Base-by-base conservation (phyloP, 306 rosid species). In the Heteromeles arbutifolia region DNA sequence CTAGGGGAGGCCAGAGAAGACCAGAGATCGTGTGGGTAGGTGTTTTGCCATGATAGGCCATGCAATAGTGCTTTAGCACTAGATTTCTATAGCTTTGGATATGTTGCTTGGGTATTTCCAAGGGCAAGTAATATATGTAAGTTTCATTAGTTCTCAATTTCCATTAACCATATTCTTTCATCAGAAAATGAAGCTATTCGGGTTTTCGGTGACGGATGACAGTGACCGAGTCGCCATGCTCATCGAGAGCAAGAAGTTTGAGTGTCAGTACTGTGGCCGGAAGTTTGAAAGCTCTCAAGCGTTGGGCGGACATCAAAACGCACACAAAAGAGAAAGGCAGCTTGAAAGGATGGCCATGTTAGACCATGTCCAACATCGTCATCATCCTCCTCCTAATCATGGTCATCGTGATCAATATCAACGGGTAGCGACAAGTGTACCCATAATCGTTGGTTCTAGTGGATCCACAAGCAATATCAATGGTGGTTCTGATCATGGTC, bases 281-380 rank as follows among this genome's bases (percentile, higher is more conserved):
- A 72, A 70, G 69, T 83, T 72, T 41, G 69, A 70, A 4, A 80
- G 19, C 56, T 80, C 84, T 43, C 86, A 83, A 56, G 86, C 84
- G 18, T 78, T 83, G 53, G 86, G 86, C 0, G 86, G 86, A 14
- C 86, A 83, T 67, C 86, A 83, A 59, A 83, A 83, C 56, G 84
- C 84, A 44, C 86, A 83, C 57, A 79, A 53, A 77, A 61, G 50
- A 45, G 86, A 83, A 65, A 67, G 86, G 39, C 69, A 43, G 74
- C 44, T 73, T 14, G 73, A 79, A 8, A 83, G 72, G 70, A 37
- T 67, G 73, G 74, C 81, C 58, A 62, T 59, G 62, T 54, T 67
- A 41, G 22, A 39, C 31, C 10, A 39, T 4, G 43, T 43, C 1
- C 19, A 14, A 24, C 29, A 21, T 56, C 73, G 3, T 54, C 45